Evolutionary conservation across 306 rosid genomes (phyloP).

Genomic region (Sicyos edulis): DNA sequence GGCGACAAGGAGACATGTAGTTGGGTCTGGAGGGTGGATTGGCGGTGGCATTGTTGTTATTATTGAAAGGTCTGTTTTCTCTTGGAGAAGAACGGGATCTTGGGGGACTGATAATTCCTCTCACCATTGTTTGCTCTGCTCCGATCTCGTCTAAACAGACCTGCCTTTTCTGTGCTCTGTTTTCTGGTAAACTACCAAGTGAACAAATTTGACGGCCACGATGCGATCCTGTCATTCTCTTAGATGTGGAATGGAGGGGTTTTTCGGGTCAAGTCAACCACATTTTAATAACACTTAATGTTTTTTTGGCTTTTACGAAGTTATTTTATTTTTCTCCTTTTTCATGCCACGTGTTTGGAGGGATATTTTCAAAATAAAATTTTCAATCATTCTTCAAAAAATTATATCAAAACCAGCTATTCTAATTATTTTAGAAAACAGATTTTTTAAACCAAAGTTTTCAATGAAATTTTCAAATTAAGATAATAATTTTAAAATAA

Average conservation of each 20-base stretch:
- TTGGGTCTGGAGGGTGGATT: not conserved
- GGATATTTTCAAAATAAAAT: no score
- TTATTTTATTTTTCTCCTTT: no score
- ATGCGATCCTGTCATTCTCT: not conserved
- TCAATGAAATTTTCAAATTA: no score
- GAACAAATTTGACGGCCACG: not conserved
- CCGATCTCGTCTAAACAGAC: not conserved
- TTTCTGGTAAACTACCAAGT: not conserved
- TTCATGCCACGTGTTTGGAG: no score
- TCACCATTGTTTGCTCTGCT: not conserved
- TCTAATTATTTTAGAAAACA: no score
- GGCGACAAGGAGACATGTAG: not conserved
- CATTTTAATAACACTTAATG: not conserved
- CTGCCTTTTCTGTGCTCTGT: not conserved
- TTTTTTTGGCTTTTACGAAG: no score
- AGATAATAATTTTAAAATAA: no score
- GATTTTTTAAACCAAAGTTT: no score
- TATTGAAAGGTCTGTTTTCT: not conserved
- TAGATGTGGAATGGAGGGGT: not conserved
- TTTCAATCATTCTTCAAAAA: no score
- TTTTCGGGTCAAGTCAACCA: not conserved
- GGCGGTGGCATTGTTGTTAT: not conserved
- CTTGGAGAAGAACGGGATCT: conserved; percentile 9
- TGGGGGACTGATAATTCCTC: not conserved
- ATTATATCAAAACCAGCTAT: no score